Percentiles rank a stretch among this genome's conserved stretches.
Conservation (phyloP, 306 rosid genomes). For the Cucumis hystrix region DNA sequence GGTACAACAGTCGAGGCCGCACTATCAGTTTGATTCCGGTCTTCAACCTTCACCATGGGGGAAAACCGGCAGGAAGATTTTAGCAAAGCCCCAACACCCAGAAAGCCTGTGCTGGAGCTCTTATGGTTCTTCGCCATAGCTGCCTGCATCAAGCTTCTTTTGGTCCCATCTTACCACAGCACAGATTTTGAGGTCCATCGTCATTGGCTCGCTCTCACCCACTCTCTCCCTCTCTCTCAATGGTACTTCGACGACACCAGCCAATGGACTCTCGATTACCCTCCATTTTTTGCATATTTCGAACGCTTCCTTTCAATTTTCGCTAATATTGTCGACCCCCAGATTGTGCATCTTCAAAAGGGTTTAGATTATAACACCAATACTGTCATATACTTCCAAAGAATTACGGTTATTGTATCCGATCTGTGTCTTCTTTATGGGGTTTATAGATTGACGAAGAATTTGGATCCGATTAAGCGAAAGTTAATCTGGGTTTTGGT, state of each 20-base stretch:
- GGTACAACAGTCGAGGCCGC: neutral
- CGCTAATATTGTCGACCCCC: conserved; percentile 51
- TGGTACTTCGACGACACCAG: conserved; percentile 86
- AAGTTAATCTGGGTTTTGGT: conserved; percentile 49
- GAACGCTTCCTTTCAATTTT: conserved; percentile 53
- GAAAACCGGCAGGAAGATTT: neutral
- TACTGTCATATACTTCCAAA: conserved; percentile 49
- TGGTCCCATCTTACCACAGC: conserved; percentile 69
- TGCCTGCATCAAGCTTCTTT: conserved; percentile 58
- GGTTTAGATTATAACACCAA: conserved; percentile 51
- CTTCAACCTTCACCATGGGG: neutral
- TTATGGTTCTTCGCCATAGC: conserved; percentile 62
- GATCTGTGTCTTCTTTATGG: conserved; percentile 70
- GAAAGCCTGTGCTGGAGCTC: conserved; percentile 6
- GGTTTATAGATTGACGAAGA: conserved; percentile 36
- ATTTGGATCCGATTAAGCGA: conserved; percentile 36
- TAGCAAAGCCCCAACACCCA: neutral
- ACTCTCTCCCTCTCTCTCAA: conserved; percentile 72
- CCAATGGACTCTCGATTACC: conserved; percentile 90
- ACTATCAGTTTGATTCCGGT: neutral
- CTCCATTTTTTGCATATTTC: conserved; percentile 71
- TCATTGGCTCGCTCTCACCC: conserved; percentile 71
- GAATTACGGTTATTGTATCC: conserved; percentile 47
- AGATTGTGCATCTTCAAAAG: conserved; percentile 49
- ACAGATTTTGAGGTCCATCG: conserved; percentile 90